phyloP scores from a whole-genome alignment of 257 asterid species.

The Parsonsia alboflavescens region DNA sequence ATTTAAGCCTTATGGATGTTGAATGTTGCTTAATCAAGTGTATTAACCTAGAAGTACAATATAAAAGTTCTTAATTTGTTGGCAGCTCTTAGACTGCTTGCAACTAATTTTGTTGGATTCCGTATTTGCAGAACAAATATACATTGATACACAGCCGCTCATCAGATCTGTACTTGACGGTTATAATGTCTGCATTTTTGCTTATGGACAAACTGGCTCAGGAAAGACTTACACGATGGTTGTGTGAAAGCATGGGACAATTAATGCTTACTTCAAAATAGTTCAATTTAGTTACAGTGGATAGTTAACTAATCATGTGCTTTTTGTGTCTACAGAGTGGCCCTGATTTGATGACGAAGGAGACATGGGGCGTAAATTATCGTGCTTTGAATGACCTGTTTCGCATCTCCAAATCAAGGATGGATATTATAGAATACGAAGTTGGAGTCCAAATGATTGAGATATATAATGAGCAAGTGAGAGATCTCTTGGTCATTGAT shows the following conservation, averaged over 20 bases:
- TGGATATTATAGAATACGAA: slow-evolving; percentile 60
- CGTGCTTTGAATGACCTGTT: slow-evolving; percentile 85
- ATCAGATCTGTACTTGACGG: slow-evolving; percentile 90
- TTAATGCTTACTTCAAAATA: neutral
- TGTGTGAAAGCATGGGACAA: neutral
- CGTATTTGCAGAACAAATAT: slow-evolving; percentile 70
- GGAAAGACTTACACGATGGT: slow-evolving; percentile 96
- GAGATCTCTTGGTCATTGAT: slow-evolving; percentile 84
- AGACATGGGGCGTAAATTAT: slow-evolving; percentile 89
- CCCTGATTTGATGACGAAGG: slow-evolving; percentile 79
- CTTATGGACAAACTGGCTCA: slow-evolving; percentile 92
- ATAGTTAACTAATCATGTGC: neutral
- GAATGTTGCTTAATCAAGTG: neutral
- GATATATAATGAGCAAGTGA: slow-evolving; percentile 89
- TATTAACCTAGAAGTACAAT: neutral
- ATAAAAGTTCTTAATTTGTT: neutral
- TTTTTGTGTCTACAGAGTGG: slow-evolving; percentile 60
- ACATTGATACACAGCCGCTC: slow-evolving; percentile 66
- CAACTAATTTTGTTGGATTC: slow-evolving; percentile 10
- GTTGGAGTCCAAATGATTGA: slow-evolving; percentile 94
- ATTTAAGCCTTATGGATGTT: neutral
- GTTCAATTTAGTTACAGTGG: neutral
- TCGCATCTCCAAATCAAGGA: slow-evolving; percentile 54
- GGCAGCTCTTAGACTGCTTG: neutral
- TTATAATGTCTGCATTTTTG: slow-evolving; percentile 82